phyloP scores from a whole-genome alignment of 257 asterid species.

The Lycium barbarum region DNA sequence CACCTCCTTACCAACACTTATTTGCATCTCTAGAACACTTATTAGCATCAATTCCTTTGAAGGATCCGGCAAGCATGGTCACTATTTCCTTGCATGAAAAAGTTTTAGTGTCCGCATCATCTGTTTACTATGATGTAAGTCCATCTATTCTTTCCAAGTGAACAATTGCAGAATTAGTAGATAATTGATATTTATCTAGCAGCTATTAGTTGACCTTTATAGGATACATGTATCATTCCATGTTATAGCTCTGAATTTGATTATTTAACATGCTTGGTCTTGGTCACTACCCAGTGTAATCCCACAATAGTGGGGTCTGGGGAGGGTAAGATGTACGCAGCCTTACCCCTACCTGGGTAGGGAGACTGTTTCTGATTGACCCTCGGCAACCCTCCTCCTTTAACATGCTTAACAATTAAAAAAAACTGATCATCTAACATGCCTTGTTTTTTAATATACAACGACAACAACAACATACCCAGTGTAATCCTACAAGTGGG shows the following conservation, averaged over 20 bases:
- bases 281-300: too few relatives aligned
- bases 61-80: constrained; percentile 68
- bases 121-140: constrained; percentile 79
- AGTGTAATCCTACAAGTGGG: too few relatives aligned
- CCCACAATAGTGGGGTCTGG: too few relatives aligned
- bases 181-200: not conserved
- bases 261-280: constrained; percentile 15
- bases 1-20: constrained; percentile 40
- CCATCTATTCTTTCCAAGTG: constrained; percentile 29
- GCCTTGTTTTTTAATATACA: not conserved
- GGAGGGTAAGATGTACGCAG: too few relatives aligned
- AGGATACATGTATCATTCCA: not conserved
- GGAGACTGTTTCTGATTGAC: too few relatives aligned
- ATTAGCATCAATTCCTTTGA: constrained; percentile 45
- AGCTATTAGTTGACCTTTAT: not conserved
- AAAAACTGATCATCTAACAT: not conserved
- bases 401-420: not conserved
- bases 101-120: constrained; percentile 75
- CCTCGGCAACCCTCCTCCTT: too few relatives aligned
- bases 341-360: too few relatives aligned
- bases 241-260: constrained; percentile 4
- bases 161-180: not conserved
- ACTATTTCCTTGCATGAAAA: constrained; percentile 71
- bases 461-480: too few relatives aligned
- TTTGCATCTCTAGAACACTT: constrained; percentile 41